Conservation (phyloP, 352 stramenopile genomes). For the Phytophthora pinifolia region DNA sequence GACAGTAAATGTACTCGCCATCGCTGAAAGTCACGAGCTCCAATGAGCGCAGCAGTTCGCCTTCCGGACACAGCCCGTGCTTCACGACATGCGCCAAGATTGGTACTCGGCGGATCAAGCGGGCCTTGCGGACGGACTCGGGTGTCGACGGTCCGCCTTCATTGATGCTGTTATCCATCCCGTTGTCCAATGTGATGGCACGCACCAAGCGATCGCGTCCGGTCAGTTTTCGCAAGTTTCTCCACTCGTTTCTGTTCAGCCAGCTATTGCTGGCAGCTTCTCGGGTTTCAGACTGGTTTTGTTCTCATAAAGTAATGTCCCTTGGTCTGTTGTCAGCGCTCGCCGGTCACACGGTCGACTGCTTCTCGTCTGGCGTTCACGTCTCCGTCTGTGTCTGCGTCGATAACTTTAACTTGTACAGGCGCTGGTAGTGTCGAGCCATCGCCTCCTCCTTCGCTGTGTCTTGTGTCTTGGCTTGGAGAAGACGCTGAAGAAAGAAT, state of each 20-base stretch:
- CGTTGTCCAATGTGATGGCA: neutral
- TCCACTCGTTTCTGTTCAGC: neutral
- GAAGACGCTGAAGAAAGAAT: slow-evolving; percentile 15
- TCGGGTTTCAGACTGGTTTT: slow-evolving; percentile 14
- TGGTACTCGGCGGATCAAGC: slow-evolving; percentile 47
- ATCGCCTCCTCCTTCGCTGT: slow-evolving; percentile 11
- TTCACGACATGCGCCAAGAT: slow-evolving; percentile 51
- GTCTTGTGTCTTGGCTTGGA: neutral
- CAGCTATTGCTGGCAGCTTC: slow-evolving; percentile 18
- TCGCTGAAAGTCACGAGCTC: slow-evolving; percentile 37
- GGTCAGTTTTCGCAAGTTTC: slow-evolving; percentile 15
- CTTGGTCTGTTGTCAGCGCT: slow-evolving; percentile 16
- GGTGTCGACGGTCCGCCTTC: slow-evolving; percentile 11
- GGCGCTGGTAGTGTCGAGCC: neutral
- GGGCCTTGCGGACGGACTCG: slow-evolving; percentile 45
- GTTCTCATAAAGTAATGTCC: slow-evolving; percentile 36
- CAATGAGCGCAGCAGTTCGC: slow-evolving; percentile 42
- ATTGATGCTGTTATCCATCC: slow-evolving; percentile 18
- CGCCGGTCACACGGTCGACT: slow-evolving; percentile 16
- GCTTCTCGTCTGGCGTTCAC: slow-evolving; percentile 18
- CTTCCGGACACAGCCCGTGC: slow-evolving; percentile 46
- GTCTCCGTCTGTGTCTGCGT: slow-evolving; percentile 17
- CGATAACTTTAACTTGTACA: slow-evolving; percentile 8
- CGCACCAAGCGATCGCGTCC: slow-evolving; percentile 1
- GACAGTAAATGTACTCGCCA: slow-evolving; percentile 65